These are phyloP conservation scores for Termitomyces sp. DNA, from an alignment of 768 basidiomycete genomes.

Conservation along the genomic window DNA sequence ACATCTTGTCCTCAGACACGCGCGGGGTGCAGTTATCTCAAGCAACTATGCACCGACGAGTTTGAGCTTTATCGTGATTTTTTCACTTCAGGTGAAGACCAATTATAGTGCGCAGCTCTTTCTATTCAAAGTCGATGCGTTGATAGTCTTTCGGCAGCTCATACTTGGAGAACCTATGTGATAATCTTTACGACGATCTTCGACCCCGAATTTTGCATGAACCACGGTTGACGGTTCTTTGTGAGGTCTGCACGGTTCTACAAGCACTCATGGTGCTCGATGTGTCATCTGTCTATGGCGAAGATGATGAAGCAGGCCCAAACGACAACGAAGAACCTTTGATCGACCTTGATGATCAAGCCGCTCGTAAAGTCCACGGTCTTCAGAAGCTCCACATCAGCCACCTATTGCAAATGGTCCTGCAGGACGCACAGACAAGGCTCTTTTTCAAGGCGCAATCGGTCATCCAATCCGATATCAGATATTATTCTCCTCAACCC, in stretches of 20 bases:
- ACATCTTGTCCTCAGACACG: slow-evolving; percentile 54
- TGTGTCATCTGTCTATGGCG: slow-evolving; percentile 33
- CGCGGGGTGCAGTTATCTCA: slow-evolving; percentile 88
- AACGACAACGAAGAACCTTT: slow-evolving; percentile 29
- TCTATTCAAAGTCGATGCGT: background rate
- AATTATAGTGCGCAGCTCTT: slow-evolving; percentile 34
- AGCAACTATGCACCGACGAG: slow-evolving; percentile 87
- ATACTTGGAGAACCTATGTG: slow-evolving; percentile 89
- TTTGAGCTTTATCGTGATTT: slow-evolving; percentile 81
- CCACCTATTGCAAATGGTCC: slow-evolving; percentile 77
- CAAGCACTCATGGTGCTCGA: slow-evolving; percentile 96
- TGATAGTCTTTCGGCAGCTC: slow-evolving; percentile 39
- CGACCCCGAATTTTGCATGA: slow-evolving; percentile 95
- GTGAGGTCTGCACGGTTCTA: slow-evolving; percentile 94
- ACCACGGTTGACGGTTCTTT: slow-evolving; percentile 78
- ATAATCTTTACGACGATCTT: slow-evolving; percentile 92
- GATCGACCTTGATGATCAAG: slow-evolving; percentile 30
- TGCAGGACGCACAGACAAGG: slow-evolving; percentile 95
- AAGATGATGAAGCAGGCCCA: slow-evolving; percentile 6
- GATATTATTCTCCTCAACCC: slow-evolving; percentile 69
- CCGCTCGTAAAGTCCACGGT: slow-evolving; percentile 22
- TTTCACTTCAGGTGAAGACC: slow-evolving; percentile 80
- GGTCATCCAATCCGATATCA: slow-evolving; percentile 83
- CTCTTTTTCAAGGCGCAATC: slow-evolving; percentile 96
- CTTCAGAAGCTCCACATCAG: slow-evolving; percentile 71